These are phyloP conservation scores for Salix suchowensis DNA, from an alignment of 345 rosid genomes.

Conservation along the genomic window DNA sequence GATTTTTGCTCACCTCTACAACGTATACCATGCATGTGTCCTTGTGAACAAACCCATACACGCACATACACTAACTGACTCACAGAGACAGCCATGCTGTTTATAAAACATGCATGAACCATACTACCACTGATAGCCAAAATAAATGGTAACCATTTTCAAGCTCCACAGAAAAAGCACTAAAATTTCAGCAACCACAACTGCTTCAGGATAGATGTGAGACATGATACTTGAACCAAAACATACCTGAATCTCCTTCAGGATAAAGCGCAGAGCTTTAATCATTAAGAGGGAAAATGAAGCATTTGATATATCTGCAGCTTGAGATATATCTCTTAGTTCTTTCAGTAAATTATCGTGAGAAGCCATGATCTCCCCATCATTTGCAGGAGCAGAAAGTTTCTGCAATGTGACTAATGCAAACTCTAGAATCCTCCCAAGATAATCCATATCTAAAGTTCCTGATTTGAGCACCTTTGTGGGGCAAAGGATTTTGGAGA, in stretches of 20 bases:
- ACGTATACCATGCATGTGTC: no score
- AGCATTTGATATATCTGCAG: slow-evolving; percentile 37
- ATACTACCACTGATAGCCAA: no score
- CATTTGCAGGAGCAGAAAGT: slow-evolving; percentile 76
- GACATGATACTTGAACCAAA: not conserved
- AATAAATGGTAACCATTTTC: not conserved
- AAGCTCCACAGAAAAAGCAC: not conserved
- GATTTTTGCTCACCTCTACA: no score
- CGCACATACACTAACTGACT: no score
- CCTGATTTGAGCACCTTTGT: slow-evolving; percentile 66
- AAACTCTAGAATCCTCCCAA: slow-evolving; percentile 68
- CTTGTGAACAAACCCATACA: no score
- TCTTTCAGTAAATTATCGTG: slow-evolving; percentile 54
- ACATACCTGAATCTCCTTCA: slow-evolving; percentile 80
- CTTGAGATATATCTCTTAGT: slow-evolving; percentile 51
- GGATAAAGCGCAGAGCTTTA: slow-evolving; percentile 72
- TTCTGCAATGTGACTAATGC: slow-evolving; percentile 66
- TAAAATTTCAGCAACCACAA: not conserved
- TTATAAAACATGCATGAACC: no score
- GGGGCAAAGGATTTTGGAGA: slow-evolving; percentile 4
- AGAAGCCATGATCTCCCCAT: slow-evolving; percentile 48
- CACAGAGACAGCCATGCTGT: no score
- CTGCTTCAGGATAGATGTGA: not conserved
- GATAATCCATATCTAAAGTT: slow-evolving; percentile 60
- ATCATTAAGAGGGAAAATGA: slow-evolving; percentile 53